Percentiles rank a stretch among this genome's conserved stretches.
phyloP scores from a whole-genome alignment of 1,139 yeast species.

The Saccharomyces hybrid region DNA sequence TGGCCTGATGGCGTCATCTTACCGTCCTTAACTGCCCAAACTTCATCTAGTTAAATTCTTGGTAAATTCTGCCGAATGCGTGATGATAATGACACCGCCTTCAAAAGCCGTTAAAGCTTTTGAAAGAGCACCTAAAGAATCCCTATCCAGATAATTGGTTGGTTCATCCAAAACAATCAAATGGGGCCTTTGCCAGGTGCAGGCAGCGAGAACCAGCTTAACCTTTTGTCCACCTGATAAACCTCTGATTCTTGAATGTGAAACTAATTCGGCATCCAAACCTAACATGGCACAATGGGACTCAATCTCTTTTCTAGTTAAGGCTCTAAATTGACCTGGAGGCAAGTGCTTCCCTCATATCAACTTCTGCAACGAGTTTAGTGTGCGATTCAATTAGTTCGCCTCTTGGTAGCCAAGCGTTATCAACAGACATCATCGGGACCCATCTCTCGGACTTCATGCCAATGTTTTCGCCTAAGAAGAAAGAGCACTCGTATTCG shows the following conservation, averaged over 20 bases:
- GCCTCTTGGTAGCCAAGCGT: conserved; percentile 99
- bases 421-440: conserved; percentile 97
- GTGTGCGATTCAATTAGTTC: conserved; percentile 96
- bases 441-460: conserved; percentile 99
- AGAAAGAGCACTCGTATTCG: conserved; percentile 96
- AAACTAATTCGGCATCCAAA: conserved; percentile 94
- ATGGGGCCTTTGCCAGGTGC: conserved; percentile 99
- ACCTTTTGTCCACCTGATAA: conserved; percentile 99
- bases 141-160: conserved; percentile 97
- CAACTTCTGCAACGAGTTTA: conserved; percentile 98
- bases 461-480: conserved; percentile 94
- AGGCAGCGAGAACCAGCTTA: conserved; percentile 97
- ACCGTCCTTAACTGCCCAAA: conserved; percentile 98
- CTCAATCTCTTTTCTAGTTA: conserved; percentile 98
- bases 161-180: conserved; percentile 97
- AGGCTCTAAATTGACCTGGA: conserved; percentile 99
- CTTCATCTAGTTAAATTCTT: conserved; percentile 97
- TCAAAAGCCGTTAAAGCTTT: conserved; percentile 96
- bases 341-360: conserved; percentile 99
- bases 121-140: conserved; percentile 97
- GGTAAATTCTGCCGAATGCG: conserved; percentile 99
- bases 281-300: conserved; percentile 96
- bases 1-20: conserved; percentile 98
- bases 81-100: conserved; percentile 98
- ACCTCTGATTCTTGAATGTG: conserved; percentile 99